Conservation (phyloP, 2,329 filamentous ascomycete genomes). For the Colletotrichum lentis region DNA sequence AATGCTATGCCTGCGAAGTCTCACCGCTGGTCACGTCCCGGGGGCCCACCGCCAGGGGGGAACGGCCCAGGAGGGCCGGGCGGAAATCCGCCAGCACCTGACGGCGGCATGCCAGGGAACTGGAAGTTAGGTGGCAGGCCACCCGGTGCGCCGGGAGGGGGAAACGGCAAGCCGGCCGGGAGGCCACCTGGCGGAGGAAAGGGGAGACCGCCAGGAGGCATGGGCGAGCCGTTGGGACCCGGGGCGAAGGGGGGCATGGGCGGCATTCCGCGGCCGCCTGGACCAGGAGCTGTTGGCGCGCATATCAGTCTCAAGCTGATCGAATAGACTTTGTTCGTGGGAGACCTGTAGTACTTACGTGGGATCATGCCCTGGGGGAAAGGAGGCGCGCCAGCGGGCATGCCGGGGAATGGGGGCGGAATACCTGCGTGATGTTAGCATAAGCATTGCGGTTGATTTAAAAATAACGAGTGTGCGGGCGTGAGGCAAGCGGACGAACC, state of each 20-base stretch:
- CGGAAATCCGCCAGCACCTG: constrained; percentile 49
- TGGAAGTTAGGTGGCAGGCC: constrained; percentile 60
- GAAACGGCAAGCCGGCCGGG: constrained; percentile 41
- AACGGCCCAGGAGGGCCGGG: constrained; percentile 50
- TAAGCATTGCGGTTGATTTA: constrained; percentile 33
- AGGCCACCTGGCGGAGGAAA: constrained; percentile 52
- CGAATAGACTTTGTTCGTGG: constrained; percentile 12
- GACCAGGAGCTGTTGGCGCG: constrained; percentile 54
- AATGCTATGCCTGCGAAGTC: neutral
- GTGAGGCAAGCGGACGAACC: constrained; percentile 47
- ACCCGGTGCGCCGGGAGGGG: constrained; percentile 41
- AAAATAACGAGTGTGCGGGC: neutral
- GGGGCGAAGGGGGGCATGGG: constrained; percentile 56
- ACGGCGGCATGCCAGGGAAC: constrained; percentile 56
- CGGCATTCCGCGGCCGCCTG: constrained; percentile 60
- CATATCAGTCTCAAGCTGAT: constrained; percentile 1
- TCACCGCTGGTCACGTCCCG: constrained; percentile 53
- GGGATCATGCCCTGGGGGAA: constrained; percentile 55
- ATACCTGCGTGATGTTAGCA: constrained; percentile 50
- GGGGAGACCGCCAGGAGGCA: constrained; percentile 54
- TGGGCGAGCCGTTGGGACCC: constrained; percentile 49
- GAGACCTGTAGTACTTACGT: constrained; percentile 57
- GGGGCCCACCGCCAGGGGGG: constrained; percentile 45
- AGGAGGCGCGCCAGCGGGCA: constrained; percentile 53
- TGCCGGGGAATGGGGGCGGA: constrained; percentile 67